These are phyloP conservation scores for Epipyxis sp. DNA, from an alignment of 108 stramenopile species.

Conservation along the genomic window DNA sequence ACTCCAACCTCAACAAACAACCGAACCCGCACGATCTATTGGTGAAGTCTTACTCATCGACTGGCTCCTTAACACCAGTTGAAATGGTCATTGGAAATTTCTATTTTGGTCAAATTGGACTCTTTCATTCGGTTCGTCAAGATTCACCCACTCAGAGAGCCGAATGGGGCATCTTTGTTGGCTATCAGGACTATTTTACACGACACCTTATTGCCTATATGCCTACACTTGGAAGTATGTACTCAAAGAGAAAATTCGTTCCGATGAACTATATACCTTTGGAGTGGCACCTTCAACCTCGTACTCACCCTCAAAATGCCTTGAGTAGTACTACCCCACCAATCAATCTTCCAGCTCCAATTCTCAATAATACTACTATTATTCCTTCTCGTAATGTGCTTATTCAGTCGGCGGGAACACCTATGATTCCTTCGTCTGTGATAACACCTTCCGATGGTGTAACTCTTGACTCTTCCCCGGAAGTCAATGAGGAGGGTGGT, in stretches of 20 bases:
- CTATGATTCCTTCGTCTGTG: too few relatives aligned
- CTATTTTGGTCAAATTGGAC: not conserved
- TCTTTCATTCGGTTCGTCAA: not conserved
- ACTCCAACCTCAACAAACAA: not conserved
- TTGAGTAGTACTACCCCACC: too few relatives aligned
- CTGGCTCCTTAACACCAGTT: not conserved
- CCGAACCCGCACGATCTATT: not conserved
- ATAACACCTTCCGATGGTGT: too few relatives aligned
- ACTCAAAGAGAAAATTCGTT: not conserved
- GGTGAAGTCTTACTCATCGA: not conserved
- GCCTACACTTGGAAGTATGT: not conserved
- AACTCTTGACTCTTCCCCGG: too few relatives aligned
- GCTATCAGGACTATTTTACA: not conserved
- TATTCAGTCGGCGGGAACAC: too few relatives aligned
- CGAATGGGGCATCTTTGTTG: slow-evolving; percentile 1
- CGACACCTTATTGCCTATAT: not conserved
- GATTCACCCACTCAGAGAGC: not conserved
- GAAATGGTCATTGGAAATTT: not conserved
- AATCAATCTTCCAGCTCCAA: too few relatives aligned
- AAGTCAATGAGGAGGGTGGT: too few relatives aligned
- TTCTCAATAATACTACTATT: too few relatives aligned
- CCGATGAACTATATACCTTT: not conserved
- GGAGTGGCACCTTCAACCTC: not conserved
- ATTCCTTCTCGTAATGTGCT: too few relatives aligned
- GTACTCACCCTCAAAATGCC: not conserved